Evolutionary conservation across 176 grass and related monocot species (phyloP).

Genomic region (Bonia amplexicaulis): DNA sequence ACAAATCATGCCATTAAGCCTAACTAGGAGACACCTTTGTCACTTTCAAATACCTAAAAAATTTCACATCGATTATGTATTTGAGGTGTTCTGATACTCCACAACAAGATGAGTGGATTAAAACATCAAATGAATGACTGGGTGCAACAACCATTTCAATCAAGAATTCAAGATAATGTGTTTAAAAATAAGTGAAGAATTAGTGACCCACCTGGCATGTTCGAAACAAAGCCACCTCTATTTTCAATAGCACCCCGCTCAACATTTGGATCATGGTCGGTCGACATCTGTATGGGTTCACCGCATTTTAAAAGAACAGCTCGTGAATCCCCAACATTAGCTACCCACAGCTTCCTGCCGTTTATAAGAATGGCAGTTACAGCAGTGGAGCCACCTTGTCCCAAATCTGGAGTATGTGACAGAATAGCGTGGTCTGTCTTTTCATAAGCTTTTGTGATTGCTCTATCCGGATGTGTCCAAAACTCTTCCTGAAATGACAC

Average conservation of each 20-base stretch:
- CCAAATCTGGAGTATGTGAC: conserved; percentile 67
- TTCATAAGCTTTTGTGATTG: conserved; percentile 75
- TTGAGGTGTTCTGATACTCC: background rate
- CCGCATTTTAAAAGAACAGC: conserved; percentile 82
- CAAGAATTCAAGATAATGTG: background rate
- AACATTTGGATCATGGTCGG: conserved; percentile 77
- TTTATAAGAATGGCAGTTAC: conserved; percentile 89
- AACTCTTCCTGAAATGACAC: conserved; percentile 70
- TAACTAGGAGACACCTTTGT: background rate
- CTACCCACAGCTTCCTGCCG: conserved; percentile 66
- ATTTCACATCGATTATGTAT: background rate
- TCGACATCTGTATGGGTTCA: conserved; percentile 61
- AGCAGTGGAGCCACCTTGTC: conserved; percentile 79
- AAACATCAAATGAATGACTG: background rate
- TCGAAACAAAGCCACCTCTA: conserved; percentile 90
- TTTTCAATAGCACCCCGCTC: conserved; percentile 72
- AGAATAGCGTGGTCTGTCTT: conserved; percentile 83
- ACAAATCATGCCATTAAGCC: background rate
- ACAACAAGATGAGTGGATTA: background rate
- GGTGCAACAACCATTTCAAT: background rate
- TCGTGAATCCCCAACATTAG: conserved; percentile 85
- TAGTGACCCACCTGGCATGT: conserved; percentile 65
- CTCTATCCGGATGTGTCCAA: conserved; percentile 67
- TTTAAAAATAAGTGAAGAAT: background rate
- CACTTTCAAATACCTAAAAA: background rate